Conservation (phyloP, 257 asterid genomes). For the Capsicum pubescens region DNA sequence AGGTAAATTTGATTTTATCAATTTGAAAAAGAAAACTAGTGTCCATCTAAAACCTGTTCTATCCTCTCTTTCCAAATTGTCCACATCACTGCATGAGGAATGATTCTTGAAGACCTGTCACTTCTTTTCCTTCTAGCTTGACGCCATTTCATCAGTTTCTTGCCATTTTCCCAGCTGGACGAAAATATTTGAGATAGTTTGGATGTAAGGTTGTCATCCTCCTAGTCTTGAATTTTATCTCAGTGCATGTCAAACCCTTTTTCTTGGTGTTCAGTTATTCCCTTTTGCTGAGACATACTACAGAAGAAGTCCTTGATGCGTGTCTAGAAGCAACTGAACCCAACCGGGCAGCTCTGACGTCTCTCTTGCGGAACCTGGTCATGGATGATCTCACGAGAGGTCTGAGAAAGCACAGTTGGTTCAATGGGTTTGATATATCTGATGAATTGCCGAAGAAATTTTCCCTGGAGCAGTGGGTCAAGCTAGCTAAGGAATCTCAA, state of each 20-base stretch:
- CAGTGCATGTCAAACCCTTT: constrained; percentile 20
- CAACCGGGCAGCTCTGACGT: constrained; percentile 69
- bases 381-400: constrained; percentile 75
- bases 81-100: constrained; percentile 15
- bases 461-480: constrained; percentile 76
- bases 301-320: constrained; percentile 94
- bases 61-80: neutral
- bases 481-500: constrained; percentile 71
- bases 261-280: constrained; percentile 60
- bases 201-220: neutral
- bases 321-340: constrained; percentile 88
- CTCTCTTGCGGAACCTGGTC: constrained; percentile 71
- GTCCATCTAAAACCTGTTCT: neutral
- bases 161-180: neutral
- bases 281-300: constrained; percentile 87
- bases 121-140: too few species aligned
- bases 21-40: neutral
- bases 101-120: constrained; percentile 6
- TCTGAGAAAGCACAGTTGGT: constrained; percentile 69
- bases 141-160: too few species aligned
- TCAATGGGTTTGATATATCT: constrained; percentile 80
- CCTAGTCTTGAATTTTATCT: constrained; percentile 2
- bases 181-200: neutral
- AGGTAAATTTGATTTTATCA: neutral
- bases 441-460: constrained; percentile 68